Evolutionary conservation across 768 basidiomycete species (phyloP).

Genomic region (Leccinum ochraceum): DNA sequence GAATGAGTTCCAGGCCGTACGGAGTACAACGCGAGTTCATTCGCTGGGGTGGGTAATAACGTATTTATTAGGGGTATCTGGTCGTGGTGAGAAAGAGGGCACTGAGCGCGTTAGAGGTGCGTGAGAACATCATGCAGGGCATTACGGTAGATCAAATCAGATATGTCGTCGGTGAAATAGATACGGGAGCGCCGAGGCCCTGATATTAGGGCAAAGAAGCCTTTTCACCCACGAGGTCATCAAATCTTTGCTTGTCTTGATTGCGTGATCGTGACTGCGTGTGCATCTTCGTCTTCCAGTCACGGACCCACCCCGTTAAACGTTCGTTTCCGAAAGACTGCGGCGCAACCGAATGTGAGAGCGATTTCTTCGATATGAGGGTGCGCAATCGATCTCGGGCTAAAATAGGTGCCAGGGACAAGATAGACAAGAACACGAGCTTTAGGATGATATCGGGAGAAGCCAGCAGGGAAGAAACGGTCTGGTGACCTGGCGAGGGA

Average conservation of each 20-base stretch:
- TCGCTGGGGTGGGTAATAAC: slow-evolving; percentile 33
- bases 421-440: slow-evolving; percentile 75
- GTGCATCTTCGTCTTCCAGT: slow-evolving; percentile 64
- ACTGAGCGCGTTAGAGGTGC: slow-evolving; percentile 16
- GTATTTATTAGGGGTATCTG: slow-evolving; percentile 34
- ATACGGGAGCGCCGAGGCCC: slow-evolving; percentile 16
- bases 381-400: slow-evolving; percentile 65
- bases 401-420: slow-evolving; percentile 87
- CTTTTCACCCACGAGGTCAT: slow-evolving; percentile 59
- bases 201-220: slow-evolving; percentile 24
- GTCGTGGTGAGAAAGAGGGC: slow-evolving; percentile 20
- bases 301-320: slow-evolving; percentile 57
- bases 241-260: slow-evolving; percentile 48
- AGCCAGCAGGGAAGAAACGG: slow-evolving; percentile 81
- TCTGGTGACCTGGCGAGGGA: slow-evolving; percentile 68
- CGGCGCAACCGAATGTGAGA: slow-evolving; percentile 22
- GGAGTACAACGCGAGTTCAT: slow-evolving; percentile 17
- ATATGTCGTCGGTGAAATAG: slow-evolving; percentile 23
- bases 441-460: slow-evolving; percentile 84
- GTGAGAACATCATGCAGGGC: slow-evolving; percentile 24
- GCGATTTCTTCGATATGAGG: slow-evolving; percentile 45
- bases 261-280: slow-evolving; percentile 52
- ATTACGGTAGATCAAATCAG: slow-evolving; percentile 24
- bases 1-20: slow-evolving; percentile 6
- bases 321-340: slow-evolving; percentile 37